Conservation (phyloP, 371 early-diverging fungal species). For the Apophysomyces sp. region DNA sequence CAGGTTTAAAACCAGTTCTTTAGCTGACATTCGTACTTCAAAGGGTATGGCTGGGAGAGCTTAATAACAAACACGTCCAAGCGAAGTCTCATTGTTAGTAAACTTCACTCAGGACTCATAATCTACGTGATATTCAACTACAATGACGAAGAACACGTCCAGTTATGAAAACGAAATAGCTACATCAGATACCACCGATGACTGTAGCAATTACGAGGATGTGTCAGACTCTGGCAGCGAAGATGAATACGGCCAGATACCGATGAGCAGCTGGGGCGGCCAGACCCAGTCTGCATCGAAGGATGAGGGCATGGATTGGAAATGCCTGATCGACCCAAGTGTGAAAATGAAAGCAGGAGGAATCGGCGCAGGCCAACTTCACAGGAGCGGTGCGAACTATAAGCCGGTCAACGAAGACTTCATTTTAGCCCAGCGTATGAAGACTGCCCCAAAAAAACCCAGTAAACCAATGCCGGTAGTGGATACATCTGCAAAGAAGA, state of each 20-base stretch:
- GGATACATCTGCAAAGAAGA: not conserved
- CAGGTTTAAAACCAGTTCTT: too few species aligned
- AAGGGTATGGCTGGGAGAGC: too few species aligned
- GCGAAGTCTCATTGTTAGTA: too few species aligned
- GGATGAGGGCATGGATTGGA: conserved; percentile 21
- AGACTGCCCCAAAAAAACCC: not conserved
- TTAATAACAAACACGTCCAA: too few species aligned
- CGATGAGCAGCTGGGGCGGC: conserved; percentile 17
- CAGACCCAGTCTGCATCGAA: not conserved
- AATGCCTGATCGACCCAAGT: conserved; percentile 36
- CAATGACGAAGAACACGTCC: too few species aligned
- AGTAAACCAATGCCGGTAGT: not conserved
- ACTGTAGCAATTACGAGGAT: not conserved
- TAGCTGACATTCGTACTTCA: too few species aligned
- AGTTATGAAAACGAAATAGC: too few species aligned
- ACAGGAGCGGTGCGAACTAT: conserved; percentile 44
- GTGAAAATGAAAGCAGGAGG: conserved; percentile 34
- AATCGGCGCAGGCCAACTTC: conserved; percentile 46
- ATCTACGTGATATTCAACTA: too few species aligned
- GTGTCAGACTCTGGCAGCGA: not conserved
- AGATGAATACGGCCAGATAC: conserved; percentile 7
- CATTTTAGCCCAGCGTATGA: conserved; percentile 39
- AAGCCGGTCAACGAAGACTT: conserved; percentile 40
- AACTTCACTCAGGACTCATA: too few species aligned
- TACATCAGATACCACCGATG: not conserved